Evolutionary conservation across 2,329 filamentous ascomycete genomes (phyloP).

Genomic region (Alternaria conjuncta): DNA sequence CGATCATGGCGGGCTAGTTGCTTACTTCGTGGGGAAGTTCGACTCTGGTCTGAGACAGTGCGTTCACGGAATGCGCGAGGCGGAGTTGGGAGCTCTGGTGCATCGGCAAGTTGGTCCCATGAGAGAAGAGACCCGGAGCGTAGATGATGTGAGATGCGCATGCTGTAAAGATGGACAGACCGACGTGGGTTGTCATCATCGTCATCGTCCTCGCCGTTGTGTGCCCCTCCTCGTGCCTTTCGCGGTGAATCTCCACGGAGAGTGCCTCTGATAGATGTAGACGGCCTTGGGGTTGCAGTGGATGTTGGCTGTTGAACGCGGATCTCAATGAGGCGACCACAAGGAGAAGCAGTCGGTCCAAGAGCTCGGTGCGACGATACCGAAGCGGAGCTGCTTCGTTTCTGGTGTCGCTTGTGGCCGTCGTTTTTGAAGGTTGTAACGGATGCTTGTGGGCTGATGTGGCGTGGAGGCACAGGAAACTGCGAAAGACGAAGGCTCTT

Average conservation of each 20-base stretch:
- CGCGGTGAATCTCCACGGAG: slow-evolving; percentile 14
- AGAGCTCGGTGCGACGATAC: not conserved
- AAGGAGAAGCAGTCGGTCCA: not conserved
- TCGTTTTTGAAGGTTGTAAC: slow-evolving; percentile 4
- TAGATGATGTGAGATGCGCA: slow-evolving; percentile 55
- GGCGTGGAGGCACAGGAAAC: slow-evolving; percentile 27
- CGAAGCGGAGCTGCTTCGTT: not conserved
- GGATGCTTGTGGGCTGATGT: slow-evolving; percentile 18
- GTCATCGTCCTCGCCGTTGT: slow-evolving; percentile 3
- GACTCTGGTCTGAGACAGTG: slow-evolving; percentile 29
- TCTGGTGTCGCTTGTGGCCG: not conserved
- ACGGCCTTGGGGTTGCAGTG: slow-evolving; percentile 20
- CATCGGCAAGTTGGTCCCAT: slow-evolving; percentile 41
- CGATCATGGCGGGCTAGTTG: slow-evolving; percentile 30
- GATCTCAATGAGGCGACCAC: slow-evolving; percentile 19
- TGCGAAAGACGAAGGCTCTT: slow-evolving; percentile 42
- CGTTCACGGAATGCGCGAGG: slow-evolving; percentile 22
- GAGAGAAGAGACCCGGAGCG: slow-evolving; percentile 51
- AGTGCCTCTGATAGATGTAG: slow-evolving; percentile 17
- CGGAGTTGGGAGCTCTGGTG: slow-evolving; percentile 24
- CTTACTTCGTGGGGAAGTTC: slow-evolving; percentile 10
- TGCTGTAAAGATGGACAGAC: slow-evolving; percentile 52
- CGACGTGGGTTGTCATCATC: slow-evolving; percentile 26
- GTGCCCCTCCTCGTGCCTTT: not conserved
- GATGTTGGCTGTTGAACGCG: slow-evolving; percentile 29